Base-by-base conservation (phyloP, 768 basidiomycete genomes). In the Lentinula aciculospora region DNA sequence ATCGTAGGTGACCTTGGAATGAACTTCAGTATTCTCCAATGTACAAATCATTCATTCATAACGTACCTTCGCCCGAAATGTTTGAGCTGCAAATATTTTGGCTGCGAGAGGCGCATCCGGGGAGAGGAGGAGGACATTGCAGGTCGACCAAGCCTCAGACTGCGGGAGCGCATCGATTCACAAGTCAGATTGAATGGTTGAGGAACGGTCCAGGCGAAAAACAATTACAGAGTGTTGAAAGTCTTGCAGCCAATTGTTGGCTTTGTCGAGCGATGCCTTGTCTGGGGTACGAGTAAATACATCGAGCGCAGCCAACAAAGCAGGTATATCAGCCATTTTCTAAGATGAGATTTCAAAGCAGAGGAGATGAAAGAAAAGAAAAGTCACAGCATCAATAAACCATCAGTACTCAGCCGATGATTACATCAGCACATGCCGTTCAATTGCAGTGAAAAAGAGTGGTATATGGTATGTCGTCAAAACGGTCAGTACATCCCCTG, bases 171-270 rank as follows among this genome's bases (percentile, higher is more conserved):
- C 74, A 76, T 74, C 77, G 76, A 75, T 74, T 74, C 73, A 77
- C 69, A 71, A 83, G 46, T 89, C 79, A 88, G 86, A 86, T 78
- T 27, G 79, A 72, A 78, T 71, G 34, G 81, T 78, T 65, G 76
- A 74, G 73, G 77, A 72, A 78, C 80, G 76, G 84, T 81, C 83
- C 73, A 83, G 80, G 82, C 79, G 84, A 85, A 84, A 84, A 74
- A 77, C 79, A 89, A 85, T 89, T 86, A 98, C 96, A 79, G 93
- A 95, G 80, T 98, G 95, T 78, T 99, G 96, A 71, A 98, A 99
- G 73, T 95, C 94, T 76, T 94, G 89, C 61, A 99, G 86, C 94
- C 94, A 98, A 64, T 84, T 75, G 76, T 97, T 98, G 63, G 94
- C 96, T 63, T 81, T 81, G 64, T 92, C 89, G 62, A 97, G 80